Conservation (phyloP, 1,284 basidiomycete genomes). For the Omphalotus olearius region DNA sequence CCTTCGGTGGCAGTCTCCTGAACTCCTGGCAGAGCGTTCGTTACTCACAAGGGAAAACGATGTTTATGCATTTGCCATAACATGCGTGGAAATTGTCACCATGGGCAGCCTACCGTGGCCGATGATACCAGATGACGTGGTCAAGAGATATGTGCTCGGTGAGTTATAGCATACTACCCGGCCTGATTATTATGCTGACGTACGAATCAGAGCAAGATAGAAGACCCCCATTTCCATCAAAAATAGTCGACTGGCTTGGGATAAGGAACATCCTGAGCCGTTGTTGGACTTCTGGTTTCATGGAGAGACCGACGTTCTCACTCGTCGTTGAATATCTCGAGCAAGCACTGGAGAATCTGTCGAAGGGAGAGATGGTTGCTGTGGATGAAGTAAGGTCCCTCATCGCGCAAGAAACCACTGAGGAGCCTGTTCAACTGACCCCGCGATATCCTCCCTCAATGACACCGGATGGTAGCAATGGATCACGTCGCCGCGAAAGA, state of each 20-base stretch:
- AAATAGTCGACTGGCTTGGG: constrained; percentile 3
- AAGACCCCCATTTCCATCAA: constrained; percentile 6
- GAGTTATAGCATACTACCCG: background rate
- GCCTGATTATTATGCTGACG: background rate
- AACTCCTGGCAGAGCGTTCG: constrained; percentile 11
- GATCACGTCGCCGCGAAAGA: too few relatives aligned
- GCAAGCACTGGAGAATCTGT: background rate
- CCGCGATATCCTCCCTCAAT: too few relatives aligned
- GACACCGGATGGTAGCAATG: too few relatives aligned
- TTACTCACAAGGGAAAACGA: constrained; percentile 10
- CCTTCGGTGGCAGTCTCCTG: constrained; percentile 15
- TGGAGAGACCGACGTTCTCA: constrained; percentile 7
- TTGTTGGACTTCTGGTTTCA: constrained; percentile 6
- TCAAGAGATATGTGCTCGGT: constrained; percentile 10
- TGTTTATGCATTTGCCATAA: constrained; percentile 13
- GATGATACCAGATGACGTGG: constrained; percentile 7
- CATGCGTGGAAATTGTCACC: constrained; percentile 11
- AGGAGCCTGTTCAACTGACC: too few relatives aligned
- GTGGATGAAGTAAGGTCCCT: too few relatives aligned
- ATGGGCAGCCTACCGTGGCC: constrained; percentile 15
- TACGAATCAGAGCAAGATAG: constrained; percentile 1
- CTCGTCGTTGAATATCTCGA: constrained; percentile 1
- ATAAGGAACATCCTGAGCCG: constrained; percentile 6
- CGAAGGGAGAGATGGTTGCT: too few relatives aligned
- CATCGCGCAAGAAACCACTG: too few relatives aligned